Evolutionary conservation across 176 grass and related monocot genomes (phyloP).

Genomic region (Juncus effusus): DNA sequence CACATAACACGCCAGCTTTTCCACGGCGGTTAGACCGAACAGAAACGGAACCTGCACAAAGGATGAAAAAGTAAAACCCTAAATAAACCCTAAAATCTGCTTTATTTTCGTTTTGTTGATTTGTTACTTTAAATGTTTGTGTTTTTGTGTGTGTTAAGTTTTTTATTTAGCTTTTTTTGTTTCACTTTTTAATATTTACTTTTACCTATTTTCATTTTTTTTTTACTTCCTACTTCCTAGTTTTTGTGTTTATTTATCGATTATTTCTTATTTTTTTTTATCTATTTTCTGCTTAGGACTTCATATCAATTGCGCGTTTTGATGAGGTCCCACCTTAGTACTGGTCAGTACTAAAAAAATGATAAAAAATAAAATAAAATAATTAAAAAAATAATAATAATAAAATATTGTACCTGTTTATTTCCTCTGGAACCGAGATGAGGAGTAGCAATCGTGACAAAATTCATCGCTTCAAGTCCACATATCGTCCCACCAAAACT

Average conservation of each 20-base stretch:
- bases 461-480: conserved; percentile 85
- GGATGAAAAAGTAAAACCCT: background rate
- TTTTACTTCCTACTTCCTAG: background rate
- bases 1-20: conserved; percentile 70
- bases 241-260: too few relatives aligned
- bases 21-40: conserved; percentile 75
- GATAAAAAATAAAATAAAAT: conserved; percentile 5
- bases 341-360: conserved; percentile 5
- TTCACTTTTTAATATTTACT: background rate
- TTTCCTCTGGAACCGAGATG: conserved; percentile 99
- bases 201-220: background rate
- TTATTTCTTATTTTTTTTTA: conserved; percentile 3
- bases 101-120: background rate
- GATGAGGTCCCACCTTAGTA: background rate
- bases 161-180: too few relatives aligned
- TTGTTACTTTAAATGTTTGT: background rate
- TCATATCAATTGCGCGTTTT: background rate
- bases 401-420: conserved; percentile 48
- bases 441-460: conserved; percentile 76
- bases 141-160: background rate
- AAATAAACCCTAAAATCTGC: background rate
- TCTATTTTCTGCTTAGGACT: conserved; percentile 9
- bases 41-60: conserved; percentile 88
- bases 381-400: conserved; percentile 7
- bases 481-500: conserved; percentile 17